Conservation (phyloP, 208 protist genomes). For the Herpetomonas muscarum region DNA sequence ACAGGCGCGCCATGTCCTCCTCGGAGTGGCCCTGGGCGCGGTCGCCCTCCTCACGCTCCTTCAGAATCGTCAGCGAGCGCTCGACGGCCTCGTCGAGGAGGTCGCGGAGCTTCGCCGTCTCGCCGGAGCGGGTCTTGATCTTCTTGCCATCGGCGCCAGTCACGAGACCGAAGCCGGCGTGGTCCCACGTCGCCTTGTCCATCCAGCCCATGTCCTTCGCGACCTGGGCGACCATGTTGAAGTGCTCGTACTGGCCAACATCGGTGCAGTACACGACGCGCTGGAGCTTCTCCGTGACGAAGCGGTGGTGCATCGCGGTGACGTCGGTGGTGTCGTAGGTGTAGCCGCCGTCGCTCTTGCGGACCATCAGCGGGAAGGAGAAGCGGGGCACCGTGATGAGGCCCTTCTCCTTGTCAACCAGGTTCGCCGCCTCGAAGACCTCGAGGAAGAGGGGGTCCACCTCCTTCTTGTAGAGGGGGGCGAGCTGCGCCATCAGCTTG, state of each 20-base stretch:
- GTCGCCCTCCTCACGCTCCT: conserved; percentile 76
- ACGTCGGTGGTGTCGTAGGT: conserved; percentile 96
- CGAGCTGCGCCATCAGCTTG: conserved; percentile 75
- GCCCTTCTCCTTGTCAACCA: conserved; percentile 50
- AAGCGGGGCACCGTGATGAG: conserved; percentile 83
- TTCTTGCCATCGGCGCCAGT: conserved; percentile 92
- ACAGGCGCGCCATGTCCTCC: conserved; percentile 76
- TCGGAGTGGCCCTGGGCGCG: conserved; percentile 74
- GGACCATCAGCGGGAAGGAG: conserved; percentile 92
- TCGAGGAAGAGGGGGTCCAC: conserved; percentile 72
- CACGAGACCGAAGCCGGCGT: conserved; percentile 93
- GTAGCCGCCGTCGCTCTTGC: conserved; percentile 95
- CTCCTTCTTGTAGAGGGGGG: conserved; percentile 67
- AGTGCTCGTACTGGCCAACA: conserved; percentile 94
- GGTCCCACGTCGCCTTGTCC: conserved; percentile 78
- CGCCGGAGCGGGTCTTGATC: conserved; percentile 96
- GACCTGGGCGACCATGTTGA: conserved; percentile 84
- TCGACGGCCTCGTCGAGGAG: conserved; percentile 94
- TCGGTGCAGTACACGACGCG: conserved; percentile 96
- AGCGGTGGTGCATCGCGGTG: conserved; percentile 88
- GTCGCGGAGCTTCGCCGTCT: conserved; percentile 93
- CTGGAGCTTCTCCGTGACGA: conserved; percentile 81
- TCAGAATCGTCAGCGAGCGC: conserved; percentile 75
- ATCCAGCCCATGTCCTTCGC: conserved; percentile 90
- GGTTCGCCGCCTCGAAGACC: conserved; percentile 63